Evolutionary conservation across 352 stramenopile genomes (phyloP).

Genomic region (Globisporangium viniferum): DNA sequence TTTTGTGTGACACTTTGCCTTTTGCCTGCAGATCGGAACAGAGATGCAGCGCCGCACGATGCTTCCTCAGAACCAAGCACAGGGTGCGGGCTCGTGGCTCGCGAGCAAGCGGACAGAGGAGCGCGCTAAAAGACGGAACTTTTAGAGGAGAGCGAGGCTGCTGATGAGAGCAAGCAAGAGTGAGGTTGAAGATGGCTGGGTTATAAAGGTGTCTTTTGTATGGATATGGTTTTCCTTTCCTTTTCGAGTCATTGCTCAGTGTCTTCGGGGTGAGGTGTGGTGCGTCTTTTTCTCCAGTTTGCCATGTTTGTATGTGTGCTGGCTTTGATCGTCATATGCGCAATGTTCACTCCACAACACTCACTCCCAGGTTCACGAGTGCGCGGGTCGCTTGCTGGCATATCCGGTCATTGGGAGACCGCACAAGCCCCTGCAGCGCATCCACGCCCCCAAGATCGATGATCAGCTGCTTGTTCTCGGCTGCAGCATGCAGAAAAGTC

Average conservation of each 20-base stretch:
- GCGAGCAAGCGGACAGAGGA: conserved; percentile 83
- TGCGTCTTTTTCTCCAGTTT: conserved; percentile 21
- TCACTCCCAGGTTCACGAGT: conserved; percentile 87
- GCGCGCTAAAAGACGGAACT: conserved; percentile 72
- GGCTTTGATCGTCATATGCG: not conserved
- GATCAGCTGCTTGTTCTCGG: conserved; percentile 89
- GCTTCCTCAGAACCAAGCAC: conserved; percentile 66
- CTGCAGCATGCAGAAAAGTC: conserved; percentile 25
- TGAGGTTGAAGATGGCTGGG: not conserved
- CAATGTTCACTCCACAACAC: conserved; percentile 57
- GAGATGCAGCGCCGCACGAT: conserved; percentile 88
- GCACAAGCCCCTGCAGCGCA: conserved; percentile 74
- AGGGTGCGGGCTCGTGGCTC: conserved; percentile 69
- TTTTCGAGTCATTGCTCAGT: not conserved
- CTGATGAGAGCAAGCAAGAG: not conserved
- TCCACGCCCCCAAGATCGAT: conserved; percentile 78
- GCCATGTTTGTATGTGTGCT: not conserved
- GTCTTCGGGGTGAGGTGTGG: not conserved
- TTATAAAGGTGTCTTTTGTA: conserved; percentile 3
- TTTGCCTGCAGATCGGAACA: conserved; percentile 62
- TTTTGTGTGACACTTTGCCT: not conserved
- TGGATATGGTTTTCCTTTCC: not conserved
- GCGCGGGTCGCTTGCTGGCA: conserved; percentile 86
- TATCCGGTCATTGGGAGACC: conserved; percentile 84
- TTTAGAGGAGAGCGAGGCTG: conserved; percentile 23